Percentiles rank a stretch among this genome's conserved stretches.
phyloP scores from a whole-genome alignment of 768 basidiomycete species.

The Boletus sensibilis region DNA sequence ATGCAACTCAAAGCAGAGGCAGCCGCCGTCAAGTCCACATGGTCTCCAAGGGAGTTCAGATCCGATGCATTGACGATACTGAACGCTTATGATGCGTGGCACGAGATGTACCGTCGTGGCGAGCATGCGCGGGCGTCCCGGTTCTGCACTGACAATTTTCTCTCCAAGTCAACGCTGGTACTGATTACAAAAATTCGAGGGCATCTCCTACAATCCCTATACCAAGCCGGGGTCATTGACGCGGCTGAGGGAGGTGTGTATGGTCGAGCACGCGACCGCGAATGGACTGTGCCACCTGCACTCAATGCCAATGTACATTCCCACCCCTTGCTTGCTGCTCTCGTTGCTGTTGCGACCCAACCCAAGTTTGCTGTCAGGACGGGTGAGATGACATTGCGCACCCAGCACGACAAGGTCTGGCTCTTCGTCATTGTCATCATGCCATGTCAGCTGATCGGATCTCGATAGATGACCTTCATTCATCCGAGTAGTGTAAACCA shows the following conservation, averaged over 20 bases:
- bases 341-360: constrained; percentile 83
- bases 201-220: constrained; percentile 74
- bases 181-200: constrained; percentile 77
- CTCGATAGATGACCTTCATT: constrained; percentile 63
- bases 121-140: constrained; percentile 64
- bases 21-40: constrained; percentile 68
- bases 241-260: constrained; percentile 67
- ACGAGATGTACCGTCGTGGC: constrained; percentile 62
- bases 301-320: constrained; percentile 74
- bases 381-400: constrained; percentile 65
- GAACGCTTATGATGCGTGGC: constrained; percentile 82
- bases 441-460: constrained; percentile 9
- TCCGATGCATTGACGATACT: constrained; percentile 82
- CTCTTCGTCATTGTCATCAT: constrained; percentile 1
- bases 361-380: constrained; percentile 87
- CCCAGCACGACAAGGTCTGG: constrained; percentile 79
- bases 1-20: constrained; percentile 73
- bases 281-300: constrained; percentile 54
- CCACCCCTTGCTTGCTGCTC: constrained; percentile 71
- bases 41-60: constrained; percentile 75
- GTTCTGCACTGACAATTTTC: constrained; percentile 84
- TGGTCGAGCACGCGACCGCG: constrained; percentile 32
- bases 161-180: constrained; percentile 80
- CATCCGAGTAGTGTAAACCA: constrained; percentile 88
- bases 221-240: constrained; percentile 78